Evolutionary conservation across 371 early-diverging fungal genomes (phyloP).

Genomic region (Rhizomucor miehei): DNA sequence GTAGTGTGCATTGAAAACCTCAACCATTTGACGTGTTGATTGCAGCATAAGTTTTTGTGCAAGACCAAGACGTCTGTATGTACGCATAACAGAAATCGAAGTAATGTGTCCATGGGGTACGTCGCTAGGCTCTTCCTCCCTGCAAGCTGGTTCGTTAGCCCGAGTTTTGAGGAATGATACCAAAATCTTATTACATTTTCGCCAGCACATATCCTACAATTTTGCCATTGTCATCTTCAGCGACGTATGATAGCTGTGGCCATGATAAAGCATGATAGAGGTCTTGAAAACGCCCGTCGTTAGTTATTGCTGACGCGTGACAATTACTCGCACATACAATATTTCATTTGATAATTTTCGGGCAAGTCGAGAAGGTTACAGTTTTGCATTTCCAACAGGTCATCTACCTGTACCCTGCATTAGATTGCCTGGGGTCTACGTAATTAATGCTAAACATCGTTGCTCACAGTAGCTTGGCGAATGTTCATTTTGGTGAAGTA

Average conservation of each 20-base stretch:
- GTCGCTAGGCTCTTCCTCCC: slow-evolving; percentile 82
- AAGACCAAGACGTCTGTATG: slow-evolving; percentile 91
- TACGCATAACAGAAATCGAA: slow-evolving; percentile 92
- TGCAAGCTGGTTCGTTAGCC: slow-evolving; percentile 16
- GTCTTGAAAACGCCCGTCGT: slow-evolving; percentile 43
- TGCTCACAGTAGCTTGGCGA: too few species aligned
- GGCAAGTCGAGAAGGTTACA: slow-evolving; percentile 96
- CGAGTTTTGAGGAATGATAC: too few species aligned
- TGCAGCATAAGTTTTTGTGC: slow-evolving; percentile 95
- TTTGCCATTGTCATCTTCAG: slow-evolving; percentile 87
- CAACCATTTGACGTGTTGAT: slow-evolving; percentile 88
- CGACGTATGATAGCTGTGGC: slow-evolving; percentile 96
- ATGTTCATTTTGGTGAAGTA: too few species aligned
- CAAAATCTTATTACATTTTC: slow-evolving; percentile 73
- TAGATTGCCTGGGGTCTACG: too few species aligned
- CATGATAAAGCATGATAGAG: slow-evolving; percentile 93
- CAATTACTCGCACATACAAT: slow-evolving; percentile 57
- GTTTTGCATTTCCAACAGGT: slow-evolving; percentile 87
- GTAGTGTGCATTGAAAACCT: slow-evolving; percentile 81
- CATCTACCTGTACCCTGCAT: slow-evolving; percentile 53
- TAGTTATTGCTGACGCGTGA: not conserved
- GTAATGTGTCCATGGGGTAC: slow-evolving; percentile 96
- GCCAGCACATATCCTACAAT: slow-evolving; percentile 97
- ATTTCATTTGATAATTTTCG: slow-evolving; percentile 99
- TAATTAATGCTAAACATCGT: too few species aligned